Evolutionary conservation across 2,329 filamentous ascomycete species (phyloP).

Genomic region (Metarhizium anisopliae): DNA sequence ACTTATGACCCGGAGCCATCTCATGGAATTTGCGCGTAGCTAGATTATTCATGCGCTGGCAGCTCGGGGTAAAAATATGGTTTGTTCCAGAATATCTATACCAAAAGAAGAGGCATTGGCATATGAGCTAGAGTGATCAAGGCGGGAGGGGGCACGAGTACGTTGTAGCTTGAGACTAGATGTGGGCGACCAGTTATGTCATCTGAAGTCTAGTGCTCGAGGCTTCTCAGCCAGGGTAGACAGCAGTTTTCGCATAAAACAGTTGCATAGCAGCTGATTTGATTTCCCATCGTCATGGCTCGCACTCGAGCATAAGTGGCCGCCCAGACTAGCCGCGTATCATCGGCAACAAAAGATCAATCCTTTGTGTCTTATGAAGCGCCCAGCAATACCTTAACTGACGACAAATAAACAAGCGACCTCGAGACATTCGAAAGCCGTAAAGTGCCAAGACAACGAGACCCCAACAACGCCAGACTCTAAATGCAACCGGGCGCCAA

Average conservation of each 20-base stretch:
- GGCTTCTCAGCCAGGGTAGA: too few relatives aligned
- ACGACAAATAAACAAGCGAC: background rate
- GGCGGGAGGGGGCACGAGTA: too few relatives aligned
- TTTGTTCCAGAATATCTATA: too few relatives aligned
- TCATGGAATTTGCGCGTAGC: background rate
- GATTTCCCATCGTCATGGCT: slow-evolving; percentile 3
- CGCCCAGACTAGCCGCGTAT: background rate
- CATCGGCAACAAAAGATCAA: background rate
- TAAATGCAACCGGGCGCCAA: too few relatives aligned
- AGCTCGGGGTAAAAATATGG: background rate
- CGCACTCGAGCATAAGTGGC: slow-evolving; percentile 5
- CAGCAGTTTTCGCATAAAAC: too few relatives aligned
- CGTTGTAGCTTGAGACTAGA: too few relatives aligned
- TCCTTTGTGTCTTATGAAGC: slow-evolving; percentile 1
- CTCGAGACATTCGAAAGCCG: background rate
- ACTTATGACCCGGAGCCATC: background rate
- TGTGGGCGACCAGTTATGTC: too few relatives aligned
- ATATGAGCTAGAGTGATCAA: too few relatives aligned
- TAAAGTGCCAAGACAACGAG: background rate
- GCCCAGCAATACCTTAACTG: background rate
- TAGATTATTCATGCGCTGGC: background rate
- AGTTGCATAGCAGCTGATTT: background rate
- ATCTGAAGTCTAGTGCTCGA: too few relatives aligned
- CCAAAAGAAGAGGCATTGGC: too few relatives aligned
- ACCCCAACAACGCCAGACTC: too few relatives aligned